These are phyloP conservation scores for Ophiostoma pallidulum DNA, from an alignment of 2,329 filamentous ascomycete species.

Conservation along the genomic window DNA sequence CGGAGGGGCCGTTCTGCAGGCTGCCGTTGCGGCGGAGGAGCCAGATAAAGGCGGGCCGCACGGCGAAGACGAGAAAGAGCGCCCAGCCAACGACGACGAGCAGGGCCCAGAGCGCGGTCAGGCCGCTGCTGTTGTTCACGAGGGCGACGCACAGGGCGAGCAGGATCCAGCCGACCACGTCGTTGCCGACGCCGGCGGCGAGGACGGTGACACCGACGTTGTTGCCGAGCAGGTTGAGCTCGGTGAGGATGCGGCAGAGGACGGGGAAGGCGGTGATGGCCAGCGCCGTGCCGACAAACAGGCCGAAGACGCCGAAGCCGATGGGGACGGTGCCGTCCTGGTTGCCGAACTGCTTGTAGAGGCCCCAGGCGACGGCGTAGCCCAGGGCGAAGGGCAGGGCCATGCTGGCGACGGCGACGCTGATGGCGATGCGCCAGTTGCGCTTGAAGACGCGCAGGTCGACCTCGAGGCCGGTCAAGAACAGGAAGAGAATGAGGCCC, in stretches of 20 bases:
- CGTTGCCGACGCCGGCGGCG: slow-evolving; percentile 86
- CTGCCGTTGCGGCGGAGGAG: slow-evolving; percentile 64
- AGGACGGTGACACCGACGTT: slow-evolving; percentile 81
- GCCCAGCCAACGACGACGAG: slow-evolving; percentile 66
- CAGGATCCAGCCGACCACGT: slow-evolving; percentile 84
- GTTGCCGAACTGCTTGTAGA: slow-evolving; percentile 62
- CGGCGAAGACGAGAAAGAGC: slow-evolving; percentile 61
- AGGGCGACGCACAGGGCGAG: slow-evolving; percentile 87
- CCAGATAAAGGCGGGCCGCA: slow-evolving; percentile 68
- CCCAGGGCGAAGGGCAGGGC: slow-evolving; percentile 74
- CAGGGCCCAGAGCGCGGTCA: slow-evolving; percentile 78
- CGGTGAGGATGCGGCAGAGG: slow-evolving; percentile 84
- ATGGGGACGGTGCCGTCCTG: slow-evolving; percentile 33
- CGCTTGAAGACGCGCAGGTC: slow-evolving; percentile 66
- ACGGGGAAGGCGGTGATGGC: slow-evolving; percentile 90
- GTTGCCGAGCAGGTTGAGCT: slow-evolving; percentile 75
- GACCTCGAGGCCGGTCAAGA: slow-evolving; percentile 80
- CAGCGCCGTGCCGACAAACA: slow-evolving; percentile 86
- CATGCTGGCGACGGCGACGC: slow-evolving; percentile 73
- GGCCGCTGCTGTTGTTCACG: slow-evolving; percentile 74
- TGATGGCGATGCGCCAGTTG: slow-evolving; percentile 73
- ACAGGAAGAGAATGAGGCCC: slow-evolving; percentile 75
- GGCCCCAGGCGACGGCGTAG: slow-evolving; percentile 67
- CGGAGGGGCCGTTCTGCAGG: slow-evolving; percentile 79
- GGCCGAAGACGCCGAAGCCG: slow-evolving; percentile 45